Evolutionary conservation across 1,139 yeast species (phyloP).

Genomic region (Taiozyma sp.): DNA sequence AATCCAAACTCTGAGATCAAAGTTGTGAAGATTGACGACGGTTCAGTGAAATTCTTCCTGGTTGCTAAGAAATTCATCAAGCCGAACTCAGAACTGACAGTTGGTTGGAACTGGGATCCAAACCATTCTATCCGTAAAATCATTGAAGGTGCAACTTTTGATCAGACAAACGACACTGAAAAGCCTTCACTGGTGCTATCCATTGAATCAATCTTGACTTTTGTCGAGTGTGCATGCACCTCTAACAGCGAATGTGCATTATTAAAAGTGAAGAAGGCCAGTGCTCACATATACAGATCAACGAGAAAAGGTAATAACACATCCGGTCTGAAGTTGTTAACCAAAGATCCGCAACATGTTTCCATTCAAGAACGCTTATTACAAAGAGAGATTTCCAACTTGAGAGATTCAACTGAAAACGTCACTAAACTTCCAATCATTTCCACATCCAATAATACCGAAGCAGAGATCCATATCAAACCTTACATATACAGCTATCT

Average conservation of each 20-base stretch:
- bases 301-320: slow-evolving; percentile 45
- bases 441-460: slow-evolving; percentile 3
- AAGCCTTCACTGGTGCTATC: slow-evolving; percentile 54
- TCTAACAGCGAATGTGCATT: slow-evolving; percentile 49
- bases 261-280: slow-evolving; percentile 56
- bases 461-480: slow-evolving; percentile 13
- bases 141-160: slow-evolving; percentile 31
- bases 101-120: slow-evolving; percentile 88
- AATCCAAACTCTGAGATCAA: slow-evolving; percentile 68
- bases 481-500: slow-evolving; percentile 19
- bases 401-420: slow-evolving; percentile 12
- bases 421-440: slow-evolving; percentile 7
- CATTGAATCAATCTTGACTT: slow-evolving; percentile 55
- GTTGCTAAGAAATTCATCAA: slow-evolving; percentile 54
- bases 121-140: slow-evolving; percentile 66
- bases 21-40: slow-evolving; percentile 45
- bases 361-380: slow-evolving; percentile 29
- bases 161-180: slow-evolving; percentile 41
- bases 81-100: slow-evolving; percentile 62
- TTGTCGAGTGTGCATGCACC: slow-evolving; percentile 70
- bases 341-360: slow-evolving; percentile 27
- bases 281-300: slow-evolving; percentile 50
- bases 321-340: slow-evolving; percentile 26
- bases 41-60: slow-evolving; percentile 51
- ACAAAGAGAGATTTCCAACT: slow-evolving; percentile 15